Conservation (phyloP, 352 stramenopile genomes). For the Pythium phragmitis region DNA sequence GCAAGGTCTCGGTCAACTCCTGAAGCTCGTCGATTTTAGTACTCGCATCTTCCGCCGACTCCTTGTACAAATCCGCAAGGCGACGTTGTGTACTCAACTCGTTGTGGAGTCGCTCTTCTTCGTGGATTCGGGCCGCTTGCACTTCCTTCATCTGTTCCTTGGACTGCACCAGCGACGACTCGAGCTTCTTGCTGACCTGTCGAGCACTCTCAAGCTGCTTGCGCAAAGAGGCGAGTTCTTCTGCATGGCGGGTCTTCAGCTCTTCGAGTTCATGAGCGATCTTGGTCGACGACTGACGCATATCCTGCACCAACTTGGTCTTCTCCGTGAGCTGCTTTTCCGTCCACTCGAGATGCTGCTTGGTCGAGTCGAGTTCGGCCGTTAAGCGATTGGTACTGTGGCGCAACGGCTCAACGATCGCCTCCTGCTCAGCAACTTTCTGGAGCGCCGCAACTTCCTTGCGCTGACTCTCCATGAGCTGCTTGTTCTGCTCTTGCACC, state of each 20-base stretch:
- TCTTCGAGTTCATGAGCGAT: slow-evolving; percentile 56
- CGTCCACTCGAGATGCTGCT: slow-evolving; percentile 68
- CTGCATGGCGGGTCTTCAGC: slow-evolving; percentile 37
- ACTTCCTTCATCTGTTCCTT: slow-evolving; percentile 75
- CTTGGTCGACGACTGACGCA: slow-evolving; percentile 57
- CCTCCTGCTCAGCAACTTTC: slow-evolving; percentile 53
- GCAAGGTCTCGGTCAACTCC: slow-evolving; percentile 50
- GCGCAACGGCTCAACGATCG: slow-evolving; percentile 55
- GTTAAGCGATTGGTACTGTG: slow-evolving; percentile 46
- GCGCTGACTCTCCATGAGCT: slow-evolving; percentile 54
- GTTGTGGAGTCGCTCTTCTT: slow-evolving; percentile 63
- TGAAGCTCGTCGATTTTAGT: slow-evolving; percentile 56
- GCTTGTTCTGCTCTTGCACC: slow-evolving; percentile 51
- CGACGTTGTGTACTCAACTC: slow-evolving; percentile 68
- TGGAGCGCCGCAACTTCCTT: slow-evolving; percentile 68
- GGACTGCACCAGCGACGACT: slow-evolving; percentile 53
- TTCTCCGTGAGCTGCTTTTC: slow-evolving; percentile 68
- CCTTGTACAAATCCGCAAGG: slow-evolving; percentile 72
- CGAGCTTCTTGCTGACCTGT: slow-evolving; percentile 65
- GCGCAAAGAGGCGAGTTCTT: slow-evolving; percentile 19
- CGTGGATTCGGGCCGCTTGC: slow-evolving; percentile 54
- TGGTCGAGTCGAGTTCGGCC: slow-evolving; percentile 48
- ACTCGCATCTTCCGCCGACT: slow-evolving; percentile 56
- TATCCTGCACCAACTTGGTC: slow-evolving; percentile 56
- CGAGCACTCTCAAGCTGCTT: slow-evolving; percentile 59